Conservation (phyloP, 1,284 basidiomycete species). For the Puccinia horiana region DNA sequence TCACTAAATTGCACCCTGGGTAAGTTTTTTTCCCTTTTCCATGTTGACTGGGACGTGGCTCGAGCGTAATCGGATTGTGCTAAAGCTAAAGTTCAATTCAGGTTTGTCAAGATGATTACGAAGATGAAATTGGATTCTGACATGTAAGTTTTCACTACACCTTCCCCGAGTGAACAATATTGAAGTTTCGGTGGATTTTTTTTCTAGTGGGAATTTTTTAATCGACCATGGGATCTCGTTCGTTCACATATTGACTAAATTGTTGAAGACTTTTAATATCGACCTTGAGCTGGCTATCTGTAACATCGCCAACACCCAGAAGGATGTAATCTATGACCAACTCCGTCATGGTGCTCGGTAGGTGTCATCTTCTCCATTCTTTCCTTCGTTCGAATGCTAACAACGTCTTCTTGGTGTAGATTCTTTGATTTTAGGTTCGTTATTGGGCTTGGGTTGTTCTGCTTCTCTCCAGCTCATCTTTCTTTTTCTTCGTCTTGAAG, state of each 20-base stretch:
- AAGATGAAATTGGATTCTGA: conserved; percentile 37
- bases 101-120: conserved; percentile 42
- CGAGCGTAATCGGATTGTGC: no score
- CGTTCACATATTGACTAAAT: conserved; percentile 27
- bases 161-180: not conserved
- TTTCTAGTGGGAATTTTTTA: conserved; percentile 27
- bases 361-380: not conserved
- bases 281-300: conserved; percentile 33
- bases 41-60: not conserved
- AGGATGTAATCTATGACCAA: conserved; percentile 42
- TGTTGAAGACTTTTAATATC: conserved; percentile 39
- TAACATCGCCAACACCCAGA: conserved; percentile 45
- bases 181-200: not conserved
- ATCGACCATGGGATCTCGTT: conserved; percentile 38
- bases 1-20: conserved; percentile 31
- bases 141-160: conserved; percentile 3
- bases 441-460: not conserved
- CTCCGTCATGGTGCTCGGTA: conserved; percentile 33
- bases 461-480: not conserved
- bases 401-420: not conserved
- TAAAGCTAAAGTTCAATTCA: not conserved
- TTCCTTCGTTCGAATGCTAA: not conserved
- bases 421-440: conserved; percentile 45
- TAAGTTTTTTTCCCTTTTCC: not conserved
- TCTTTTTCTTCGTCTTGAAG: not conserved